These are phyloP conservation scores for Podosphaera fusca DNA, from an alignment of 2,329 filamentous ascomycete genomes.

Conservation along the genomic window DNA sequence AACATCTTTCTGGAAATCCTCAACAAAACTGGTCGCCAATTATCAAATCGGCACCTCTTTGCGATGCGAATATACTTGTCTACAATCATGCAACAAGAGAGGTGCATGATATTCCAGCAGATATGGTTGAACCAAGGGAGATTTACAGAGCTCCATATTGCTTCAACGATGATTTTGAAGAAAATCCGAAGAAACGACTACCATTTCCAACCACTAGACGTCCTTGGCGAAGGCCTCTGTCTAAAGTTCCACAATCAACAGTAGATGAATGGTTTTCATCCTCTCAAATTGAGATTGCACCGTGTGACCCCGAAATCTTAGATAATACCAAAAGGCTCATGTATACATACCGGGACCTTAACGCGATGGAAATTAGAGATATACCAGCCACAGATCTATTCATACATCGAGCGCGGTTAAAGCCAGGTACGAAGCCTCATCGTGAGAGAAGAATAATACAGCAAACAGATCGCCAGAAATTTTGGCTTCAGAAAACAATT, in stretches of 20 bases:
- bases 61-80: too few species aligned
- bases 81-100: too few species aligned
- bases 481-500: not conserved
- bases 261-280: not conserved
- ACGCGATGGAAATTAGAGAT: not conserved
- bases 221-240: not conserved
- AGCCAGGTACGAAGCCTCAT: not conserved
- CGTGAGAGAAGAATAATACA: not conserved
- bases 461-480: slow-evolving; percentile 1
- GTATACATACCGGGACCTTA: not conserved
- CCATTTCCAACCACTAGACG: not conserved
- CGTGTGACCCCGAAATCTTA: not conserved
- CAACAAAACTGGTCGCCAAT: too few species aligned
- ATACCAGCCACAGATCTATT: not conserved
- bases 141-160: too few species aligned
- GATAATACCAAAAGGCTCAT: not conserved
- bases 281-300: not conserved
- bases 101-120: too few species aligned
- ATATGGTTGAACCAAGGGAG: too few species aligned
- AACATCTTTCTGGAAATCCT: too few species aligned
- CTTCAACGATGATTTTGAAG: too few species aligned
- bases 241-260: not conserved
- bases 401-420: not conserved
- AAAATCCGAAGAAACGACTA: too few species aligned
- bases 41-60: too few species aligned